Evolutionary conservation across 2,329 filamentous ascomycete species (phyloP).

Genomic region (Alternaria gansuensis): DNA sequence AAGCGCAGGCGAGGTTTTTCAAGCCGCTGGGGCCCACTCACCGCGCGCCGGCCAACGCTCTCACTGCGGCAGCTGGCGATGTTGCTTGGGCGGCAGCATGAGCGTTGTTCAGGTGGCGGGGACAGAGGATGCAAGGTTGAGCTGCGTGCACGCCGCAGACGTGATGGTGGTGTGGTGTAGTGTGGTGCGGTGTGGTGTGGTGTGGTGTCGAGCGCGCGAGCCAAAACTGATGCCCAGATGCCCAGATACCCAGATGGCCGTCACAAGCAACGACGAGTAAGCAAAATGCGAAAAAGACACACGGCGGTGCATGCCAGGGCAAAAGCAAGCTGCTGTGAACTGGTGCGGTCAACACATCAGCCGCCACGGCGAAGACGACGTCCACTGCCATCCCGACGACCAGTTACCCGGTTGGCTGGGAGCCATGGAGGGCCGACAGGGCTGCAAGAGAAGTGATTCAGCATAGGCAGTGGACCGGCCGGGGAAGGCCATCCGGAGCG

Average conservation of each 20-base stretch:
- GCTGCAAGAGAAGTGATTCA: slow-evolving; percentile 29
- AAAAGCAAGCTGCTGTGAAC: slow-evolving; percentile 24
- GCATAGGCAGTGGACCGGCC: slow-evolving; percentile 36
- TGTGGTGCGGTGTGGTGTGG: slow-evolving; percentile 1
- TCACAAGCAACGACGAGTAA: slow-evolving; percentile 12
- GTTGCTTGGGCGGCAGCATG: slow-evolving; percentile 6
- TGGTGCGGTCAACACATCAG: slow-evolving; percentile 9
- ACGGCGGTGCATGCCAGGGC: slow-evolving; percentile 2
- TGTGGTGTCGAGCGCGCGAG: slow-evolving; percentile 6
- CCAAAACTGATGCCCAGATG: slow-evolving; percentile 4
- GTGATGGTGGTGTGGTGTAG: slow-evolving; percentile 10
- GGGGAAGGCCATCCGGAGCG: slow-evolving; percentile 47
- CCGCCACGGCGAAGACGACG: slow-evolving; percentile 7
- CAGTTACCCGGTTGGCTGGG: slow-evolving; percentile 41
- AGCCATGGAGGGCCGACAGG: slow-evolving; percentile 22
- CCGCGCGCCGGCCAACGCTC: slow-evolving; percentile 33
- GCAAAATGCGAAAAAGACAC: slow-evolving; percentile 5
- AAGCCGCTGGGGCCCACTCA: slow-evolving; percentile 34
- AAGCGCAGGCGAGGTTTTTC: slow-evolving; percentile 31
- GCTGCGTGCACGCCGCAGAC: slow-evolving; percentile 1
- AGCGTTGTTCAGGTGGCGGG: slow-evolving; percentile 5
- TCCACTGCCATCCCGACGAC: slow-evolving; percentile 40
- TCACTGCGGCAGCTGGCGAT: slow-evolving; percentile 28
- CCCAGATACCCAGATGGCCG: background rate
- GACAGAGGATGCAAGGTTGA: background rate